Base-by-base conservation (phyloP, 169 alveolate genomes). In the Cryptosporidium muris region DNA sequence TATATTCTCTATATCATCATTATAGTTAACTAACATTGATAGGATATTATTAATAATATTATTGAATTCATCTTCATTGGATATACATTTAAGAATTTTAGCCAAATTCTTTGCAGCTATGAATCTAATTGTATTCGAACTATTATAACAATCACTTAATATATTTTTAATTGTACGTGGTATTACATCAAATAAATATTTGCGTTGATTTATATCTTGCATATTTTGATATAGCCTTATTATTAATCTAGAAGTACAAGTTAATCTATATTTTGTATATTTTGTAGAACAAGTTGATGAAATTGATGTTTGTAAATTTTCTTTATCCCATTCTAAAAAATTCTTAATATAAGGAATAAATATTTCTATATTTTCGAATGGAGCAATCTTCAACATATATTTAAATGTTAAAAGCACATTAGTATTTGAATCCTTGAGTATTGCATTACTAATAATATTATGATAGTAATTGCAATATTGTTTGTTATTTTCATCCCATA, bases 91-190 rank as follows among this genome's bases (percentile, higher is more conserved):
- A 25, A 74, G 12, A 43, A 74, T 60, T 42, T 74, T 74, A 45
- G 85, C 85, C 43, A 74, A 58, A 42, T 63, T 58, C 34, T 74
- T 74, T 56, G 85, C 54, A 62, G 64, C 60, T 3, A 68, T 74
- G 63, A 58, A 68, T 16, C 67, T 53, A 16, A 74, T 40, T 14
- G 42, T 45, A 58, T 54, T 42, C 9, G n/a, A 43, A 4, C 36
- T 56, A 11, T 74, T 74, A 54, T 74, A 58, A 11, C 60, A 54
- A 25, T 58, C 51, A 9, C 54, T 3, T 11, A 74, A 16, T 4
- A 60, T 25, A 1, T 74, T 45, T 37, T 58, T 34, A 56, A 51
- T 34, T 68, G 74, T 58, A 16, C 60, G 11, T 4, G 60, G 11
- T 8, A 67, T 8, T 34, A 3, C 38, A 9, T 58, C 25, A 54